Evolutionary conservation across 2,329 filamentous ascomycete genomes (phyloP).

Genomic region (Aspergillus cejpii): DNA sequence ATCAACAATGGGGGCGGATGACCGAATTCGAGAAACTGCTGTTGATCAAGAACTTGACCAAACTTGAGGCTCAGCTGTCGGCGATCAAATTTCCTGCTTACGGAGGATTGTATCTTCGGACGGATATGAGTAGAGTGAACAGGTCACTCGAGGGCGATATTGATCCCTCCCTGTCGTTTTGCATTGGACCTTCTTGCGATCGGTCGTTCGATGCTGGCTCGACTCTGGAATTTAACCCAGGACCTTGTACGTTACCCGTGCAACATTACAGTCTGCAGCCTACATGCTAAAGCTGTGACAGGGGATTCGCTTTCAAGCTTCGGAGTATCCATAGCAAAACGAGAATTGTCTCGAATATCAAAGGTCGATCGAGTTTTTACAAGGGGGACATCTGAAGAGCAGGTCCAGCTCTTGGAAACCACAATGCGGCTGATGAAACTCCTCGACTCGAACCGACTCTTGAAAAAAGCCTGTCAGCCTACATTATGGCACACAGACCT

Average conservation of each 20-base stretch:
- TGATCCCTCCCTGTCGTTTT: conserved; percentile 13
- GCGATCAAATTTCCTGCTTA: conserved; percentile 20
- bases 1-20: conserved; percentile 23
- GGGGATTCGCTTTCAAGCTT: conserved; percentile 14
- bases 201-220: conserved; percentile 8
- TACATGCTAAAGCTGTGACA: too few species aligned
- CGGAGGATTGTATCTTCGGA: conserved; percentile 21
- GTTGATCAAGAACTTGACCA: conserved; percentile 20
- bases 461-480: conserved; percentile 12
- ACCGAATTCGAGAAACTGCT: conserved; percentile 13
- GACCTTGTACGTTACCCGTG: conserved; percentile 18
- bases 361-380: conserved; percentile 1
- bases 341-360: conserved; percentile 14
- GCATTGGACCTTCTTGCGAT: conserved; percentile 17
- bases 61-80: conserved; percentile 19
- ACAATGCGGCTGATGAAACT: conserved; percentile 10
- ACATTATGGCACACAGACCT: conserved; percentile 22
- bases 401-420: conserved; percentile 10
- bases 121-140: conserved; percentile 3
- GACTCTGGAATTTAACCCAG: conserved; percentile 3
- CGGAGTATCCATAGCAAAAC: conserved; percentile 14
- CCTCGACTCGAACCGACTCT: conserved; percentile 12
- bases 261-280: too few species aligned
- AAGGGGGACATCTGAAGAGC: conserved; percentile 11
- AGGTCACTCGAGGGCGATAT: conserved; percentile 8